Evolutionary conservation across 257 asterid genomes (phyloP), one percentile per base, ranked within the genome.

Genomic region (Gynochthodes officinalis): DNA sequence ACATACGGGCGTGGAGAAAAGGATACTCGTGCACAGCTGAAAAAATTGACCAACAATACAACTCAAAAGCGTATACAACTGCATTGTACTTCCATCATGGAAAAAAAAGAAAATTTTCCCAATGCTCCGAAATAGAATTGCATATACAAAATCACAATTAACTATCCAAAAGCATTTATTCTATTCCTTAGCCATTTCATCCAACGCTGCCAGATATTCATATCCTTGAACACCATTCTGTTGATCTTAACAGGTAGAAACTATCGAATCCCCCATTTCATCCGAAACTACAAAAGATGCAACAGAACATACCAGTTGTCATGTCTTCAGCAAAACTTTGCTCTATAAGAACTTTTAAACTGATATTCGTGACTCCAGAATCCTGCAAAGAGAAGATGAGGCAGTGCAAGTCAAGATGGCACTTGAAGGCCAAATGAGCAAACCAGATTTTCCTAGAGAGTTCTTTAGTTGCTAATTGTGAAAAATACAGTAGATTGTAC

Each of bases 1-100:
- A 90, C 79, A 94, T 72, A 55, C 99, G 95, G 53, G 99, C 99
- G 82, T 82, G 84, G 67, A 94, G 96, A 80, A 94, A 94, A 67
- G 99, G 99, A 82, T 78, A 90, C 27, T 88, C 96, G 59, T 84
- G 81, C 55, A 82, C 79, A 7, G 91, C 99, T 94, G 95, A 77
- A 85, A 27, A 71, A 37, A 80, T 39, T 55, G 67, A 67, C 67
- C 50, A 61, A 35, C n/a, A 50, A 78, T 50, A 67, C 33, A 69
- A 33, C 70, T 49, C 64, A 78, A 67, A 12, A 52, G 13, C 27
- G 61, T 60, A n/a, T 76, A 30, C 69, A 67, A 66, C 40, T 70
- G 32, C 62, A 71, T 33, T 60, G 64, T 33, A 28, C 73, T 67
- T 49, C 19, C 18, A 30, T 59, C 52, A 39, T 15, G 2, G n/a